A percentile compares a stretch with the other conserved stretches of the same genome.
Conservation (phyloP, 805 yeast species). For the Blastobotrys americana region DNA sequence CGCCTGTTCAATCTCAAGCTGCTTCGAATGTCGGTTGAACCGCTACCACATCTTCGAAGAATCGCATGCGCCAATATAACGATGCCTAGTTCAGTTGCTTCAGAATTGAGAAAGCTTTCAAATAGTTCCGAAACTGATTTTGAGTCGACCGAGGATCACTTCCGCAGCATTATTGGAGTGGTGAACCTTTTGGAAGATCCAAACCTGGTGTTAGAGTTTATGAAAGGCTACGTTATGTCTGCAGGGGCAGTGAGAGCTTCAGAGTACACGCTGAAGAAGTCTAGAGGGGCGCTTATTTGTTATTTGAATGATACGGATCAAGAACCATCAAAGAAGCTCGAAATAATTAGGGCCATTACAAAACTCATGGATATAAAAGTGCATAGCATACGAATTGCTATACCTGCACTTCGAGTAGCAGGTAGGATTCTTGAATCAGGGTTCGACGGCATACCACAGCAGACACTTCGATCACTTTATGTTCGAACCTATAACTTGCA, state of each 20-base stretch:
- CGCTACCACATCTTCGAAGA: constrained; percentile 47
- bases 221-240: constrained; percentile 29
- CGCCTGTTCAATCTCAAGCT: constrained; percentile 23
- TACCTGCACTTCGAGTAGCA: constrained; percentile 11
- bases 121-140: background rate
- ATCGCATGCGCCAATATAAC: constrained; percentile 6
- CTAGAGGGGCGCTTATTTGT: constrained; percentile 9
- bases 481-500: constrained; percentile 45
- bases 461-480: constrained; percentile 37
- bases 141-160: background rate
- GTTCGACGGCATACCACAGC: constrained; percentile 23
- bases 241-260: constrained; percentile 21
- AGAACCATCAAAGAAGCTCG: constrained; percentile 1
- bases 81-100: background rate
- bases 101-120: background rate
- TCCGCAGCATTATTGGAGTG: constrained; percentile 7
- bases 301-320: constrained; percentile 2
- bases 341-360: constrained; percentile 5
- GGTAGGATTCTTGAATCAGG: constrained; percentile 12
- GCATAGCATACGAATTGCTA: constrained; percentile 1
- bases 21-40: constrained; percentile 55
- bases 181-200: constrained; percentile 14
- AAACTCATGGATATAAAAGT: constrained; percentile 5
- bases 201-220: constrained; percentile 9
- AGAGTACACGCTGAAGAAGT: constrained; percentile 10